Evolutionary conservation across 2,329 filamentous ascomycete species (phyloP).

Genomic region (Aureobasidium lini): DNA sequence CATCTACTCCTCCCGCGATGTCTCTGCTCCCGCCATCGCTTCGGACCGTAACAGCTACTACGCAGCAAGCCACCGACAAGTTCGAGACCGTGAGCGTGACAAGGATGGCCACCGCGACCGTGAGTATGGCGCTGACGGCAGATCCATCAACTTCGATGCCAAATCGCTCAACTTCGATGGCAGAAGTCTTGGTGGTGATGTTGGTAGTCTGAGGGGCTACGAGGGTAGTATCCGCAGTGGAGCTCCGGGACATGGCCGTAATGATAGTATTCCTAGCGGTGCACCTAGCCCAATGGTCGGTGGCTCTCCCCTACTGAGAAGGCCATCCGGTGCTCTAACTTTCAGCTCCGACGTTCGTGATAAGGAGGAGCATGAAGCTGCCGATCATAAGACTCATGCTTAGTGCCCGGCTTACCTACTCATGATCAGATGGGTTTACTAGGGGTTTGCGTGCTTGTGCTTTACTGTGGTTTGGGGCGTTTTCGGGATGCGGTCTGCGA

Average conservation of each 20-base stretch:
- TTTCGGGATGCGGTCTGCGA: neutral
- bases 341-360: constrained; percentile 4
- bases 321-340: constrained; percentile 18
- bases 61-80: constrained; percentile 46
- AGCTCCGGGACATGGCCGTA: constrained; percentile 64
- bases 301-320: constrained; percentile 29
- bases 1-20: constrained; percentile 51
- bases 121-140: constrained; percentile 10
- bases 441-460: neutral
- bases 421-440: neutral
- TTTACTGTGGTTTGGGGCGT: neutral
- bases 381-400: neutral
- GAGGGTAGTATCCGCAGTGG: constrained; percentile 75
- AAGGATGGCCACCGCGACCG: constrained; percentile 17
- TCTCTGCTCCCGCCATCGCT: constrained; percentile 51
- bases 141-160: constrained; percentile 20
- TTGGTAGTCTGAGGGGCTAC: constrained; percentile 72
- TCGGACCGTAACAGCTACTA: constrained; percentile 80
- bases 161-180: constrained; percentile 19
- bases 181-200: constrained; percentile 42
- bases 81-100: constrained; percentile 16
- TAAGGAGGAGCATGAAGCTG: neutral
- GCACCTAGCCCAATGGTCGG: constrained; percentile 59
- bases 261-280: constrained; percentile 75
- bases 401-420: neutral